A percentile compares a stretch with the other conserved stretches of the same genome.
Conservation (phyloP, 495 filamentous ascomycete species). For the Aspergillus biplanus region DNA sequence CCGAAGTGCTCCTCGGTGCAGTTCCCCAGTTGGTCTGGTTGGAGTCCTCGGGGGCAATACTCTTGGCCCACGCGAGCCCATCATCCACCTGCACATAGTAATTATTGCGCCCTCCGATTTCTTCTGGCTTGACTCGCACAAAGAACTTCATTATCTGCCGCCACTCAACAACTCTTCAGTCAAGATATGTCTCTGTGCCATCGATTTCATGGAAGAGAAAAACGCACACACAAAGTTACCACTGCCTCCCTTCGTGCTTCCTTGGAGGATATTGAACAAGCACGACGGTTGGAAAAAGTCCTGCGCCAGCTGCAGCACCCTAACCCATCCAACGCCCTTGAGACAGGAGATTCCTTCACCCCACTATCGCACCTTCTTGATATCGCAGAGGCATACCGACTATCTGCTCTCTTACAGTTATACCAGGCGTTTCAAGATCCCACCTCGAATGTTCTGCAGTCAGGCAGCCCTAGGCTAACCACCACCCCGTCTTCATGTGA, state of each 20-base stretch:
- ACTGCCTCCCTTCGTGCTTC: neutral
- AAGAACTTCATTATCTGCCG: neutral
- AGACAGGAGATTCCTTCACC: constrained; percentile 2
- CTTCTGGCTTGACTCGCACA: too few species aligned
- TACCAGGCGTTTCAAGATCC: constrained; percentile 12
- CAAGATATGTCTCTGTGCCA: neutral
- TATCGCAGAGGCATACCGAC: constrained; percentile 8
- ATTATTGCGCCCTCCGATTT: too few species aligned
- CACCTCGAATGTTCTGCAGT: neutral
- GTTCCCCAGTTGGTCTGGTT: too few species aligned
- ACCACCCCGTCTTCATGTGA: neutral
- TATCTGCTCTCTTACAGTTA: constrained; percentile 4
- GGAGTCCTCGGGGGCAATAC: too few species aligned
- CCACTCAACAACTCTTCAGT: neutral
- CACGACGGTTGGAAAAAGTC: neutral
- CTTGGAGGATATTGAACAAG: neutral
- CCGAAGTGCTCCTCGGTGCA: too few species aligned
- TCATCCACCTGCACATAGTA: too few species aligned
- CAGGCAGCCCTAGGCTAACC: neutral
- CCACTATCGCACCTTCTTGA: constrained; percentile 1
- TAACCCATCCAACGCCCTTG: neutral
- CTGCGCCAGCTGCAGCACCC: neutral
- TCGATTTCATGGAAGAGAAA: neutral
- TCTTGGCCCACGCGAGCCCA: too few species aligned
- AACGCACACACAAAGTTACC: neutral